Base-by-base conservation (phyloP, 495 filamentous ascomycete genomes). In the Apiosordaria backusii region DNA sequence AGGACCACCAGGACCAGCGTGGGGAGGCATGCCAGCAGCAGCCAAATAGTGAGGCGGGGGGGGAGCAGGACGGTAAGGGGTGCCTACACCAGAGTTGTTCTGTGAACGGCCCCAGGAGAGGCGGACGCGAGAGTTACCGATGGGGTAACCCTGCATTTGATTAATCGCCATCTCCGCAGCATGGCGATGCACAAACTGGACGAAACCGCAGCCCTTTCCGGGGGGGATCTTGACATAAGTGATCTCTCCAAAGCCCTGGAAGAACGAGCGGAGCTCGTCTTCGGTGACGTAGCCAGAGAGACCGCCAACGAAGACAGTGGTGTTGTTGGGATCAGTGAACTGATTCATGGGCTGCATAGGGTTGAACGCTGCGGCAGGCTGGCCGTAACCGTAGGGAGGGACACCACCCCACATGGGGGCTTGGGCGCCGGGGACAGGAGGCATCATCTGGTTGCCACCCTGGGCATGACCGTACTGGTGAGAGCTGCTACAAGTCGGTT, bases 311-410 rank as follows among this genome's bases (percentile, higher is more conserved):
- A 99, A 99, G 67, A 99, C 95, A 24, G 95, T 99, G 57, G 95
- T 99, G 83, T 99, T 99, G 85, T 99, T 99, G n/a, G 95, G 95
- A 72, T 99, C 95, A 35, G 95, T 99, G 82, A 99, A 99, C 80
- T 99, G 95, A 79, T 99, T 99, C 95, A 99, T 99, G 18, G 93
- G 93, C 80, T 97, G 93, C 67, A 83, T 74, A 0, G 81, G 80
- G 65, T 82, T 83, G 70, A 78, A 83, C 0, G 25, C 9, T 3
- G 70, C 71, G 1, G 71, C 70, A 0, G 71, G 71, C 61, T 75
- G 73, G 61, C 67, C 71, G 55, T 79, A 80, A 15, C 35, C 35
- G 50, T 68, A 76, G 64, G 74, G 72, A 16, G 72, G 74, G 63
- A 79, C 65, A 67, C 77, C 74, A 67, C 77, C 74, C 64, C 76